Base-by-base conservation (phyloP, 1,139 yeast genomes). In the Hansenula anomala region DNA sequence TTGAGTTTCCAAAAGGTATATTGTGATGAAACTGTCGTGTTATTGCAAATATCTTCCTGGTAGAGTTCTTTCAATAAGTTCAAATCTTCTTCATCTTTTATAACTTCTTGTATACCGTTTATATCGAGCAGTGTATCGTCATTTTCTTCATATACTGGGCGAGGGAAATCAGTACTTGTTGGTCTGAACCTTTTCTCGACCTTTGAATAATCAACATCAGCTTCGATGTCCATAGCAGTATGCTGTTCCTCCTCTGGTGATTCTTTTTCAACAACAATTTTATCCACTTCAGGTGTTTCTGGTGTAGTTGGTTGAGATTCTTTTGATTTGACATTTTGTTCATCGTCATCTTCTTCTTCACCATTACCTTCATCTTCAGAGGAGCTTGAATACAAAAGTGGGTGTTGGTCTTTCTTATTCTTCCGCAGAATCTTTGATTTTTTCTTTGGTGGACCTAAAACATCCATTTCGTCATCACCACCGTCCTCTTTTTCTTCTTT, bases 71-170 rank as follows among this genome's bases (percentile, higher is more conserved):
- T 65, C 16, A 86, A 68, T 16, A 81, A 56, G 23, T 55, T 58
- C 42, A 80, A 63, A 60, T 89, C 97, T 57, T 89, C 96, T 1
- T 75, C 77, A 54, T 89, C 96, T 51, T 76, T 77, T 18, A 89
- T 61, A 1, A 76, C 44, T 4, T 61, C 56, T 49, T 82, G 85
- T 4, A 87, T 51, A 11, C 67, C 68, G 14, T 66, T 68, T 33
- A 87, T 53, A 38, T 76, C 79, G 22, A 73, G 56, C 9, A 65
- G 55, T 3, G 58, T 46, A 4, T 55, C 52, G 4, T 60, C 49
- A 15, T 54, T 51, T 38, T 74, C 80, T 3, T 69, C 71, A 48
- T 68, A 79, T 0, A 78, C 85, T 0, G 82, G 68, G 24, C 54
- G 49, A 1, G 86, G 82, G 6, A 36, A 23, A 3, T 45, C 50